phyloP scores from a whole-genome alignment of 176 grass and related monocot species.

The Aechmea fasciata region DNA sequence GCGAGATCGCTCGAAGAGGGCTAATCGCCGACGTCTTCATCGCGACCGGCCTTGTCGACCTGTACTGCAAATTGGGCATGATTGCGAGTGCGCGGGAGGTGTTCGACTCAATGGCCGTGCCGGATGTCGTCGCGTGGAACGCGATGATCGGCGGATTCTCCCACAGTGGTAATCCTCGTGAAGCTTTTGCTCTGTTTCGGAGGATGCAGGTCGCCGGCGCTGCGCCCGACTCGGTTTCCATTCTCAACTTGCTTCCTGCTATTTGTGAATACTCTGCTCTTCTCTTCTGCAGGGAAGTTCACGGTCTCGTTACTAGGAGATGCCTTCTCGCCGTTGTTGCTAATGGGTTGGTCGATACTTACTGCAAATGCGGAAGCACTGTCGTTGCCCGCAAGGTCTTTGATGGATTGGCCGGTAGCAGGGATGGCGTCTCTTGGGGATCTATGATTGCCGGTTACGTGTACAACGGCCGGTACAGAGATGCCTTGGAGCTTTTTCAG shows the following conservation, averaged over 20 bases:
- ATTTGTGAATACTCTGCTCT: constrained; percentile 34
- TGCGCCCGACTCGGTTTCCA: constrained; percentile 48
- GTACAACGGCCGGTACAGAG: constrained; percentile 35
- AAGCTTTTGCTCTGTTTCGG: constrained; percentile 41
- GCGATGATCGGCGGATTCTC: constrained; percentile 47
- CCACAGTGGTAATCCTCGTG: constrained; percentile 17
- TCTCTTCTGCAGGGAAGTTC: constrained; percentile 37
- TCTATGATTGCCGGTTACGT: constrained; percentile 67
- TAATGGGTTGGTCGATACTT: constrained; percentile 52
- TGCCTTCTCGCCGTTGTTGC: constrained; percentile 29
- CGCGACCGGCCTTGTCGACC: constrained; percentile 44
- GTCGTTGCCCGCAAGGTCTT: constrained; percentile 37
- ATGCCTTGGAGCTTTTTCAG: constrained; percentile 51
- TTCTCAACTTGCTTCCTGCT: constrained; percentile 53
- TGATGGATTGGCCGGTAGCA: constrained; percentile 34
- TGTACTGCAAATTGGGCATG: constrained; percentile 54
- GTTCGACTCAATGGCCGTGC: constrained; percentile 52
- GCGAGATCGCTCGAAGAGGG: constrained; percentile 29
- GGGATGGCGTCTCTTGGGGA: constrained; percentile 66
- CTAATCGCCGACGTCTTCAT: constrained; percentile 55
- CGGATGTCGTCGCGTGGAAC: constrained; percentile 65
- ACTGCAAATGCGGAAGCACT: constrained; percentile 45
- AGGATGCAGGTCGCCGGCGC: constrained; percentile 35
- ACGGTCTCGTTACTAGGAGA: constrained; percentile 41
- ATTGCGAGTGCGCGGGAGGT: constrained; percentile 36